phyloP scores from a whole-genome alignment of 768 basidiomycete genomes.

The Tulasnella sp. region DNA sequence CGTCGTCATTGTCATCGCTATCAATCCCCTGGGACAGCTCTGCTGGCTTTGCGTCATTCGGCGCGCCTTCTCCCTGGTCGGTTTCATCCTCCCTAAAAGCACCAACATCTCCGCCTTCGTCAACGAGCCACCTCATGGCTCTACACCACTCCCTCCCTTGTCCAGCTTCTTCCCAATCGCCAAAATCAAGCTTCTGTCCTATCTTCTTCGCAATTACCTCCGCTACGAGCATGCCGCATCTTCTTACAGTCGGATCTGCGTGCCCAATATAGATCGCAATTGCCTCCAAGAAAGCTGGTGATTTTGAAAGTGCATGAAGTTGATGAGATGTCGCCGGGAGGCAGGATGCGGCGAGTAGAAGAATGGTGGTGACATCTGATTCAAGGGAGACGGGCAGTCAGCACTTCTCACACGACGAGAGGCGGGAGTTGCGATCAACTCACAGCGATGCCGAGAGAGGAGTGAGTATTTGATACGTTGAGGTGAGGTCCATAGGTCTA shows the following conservation, averaged over 20 bases:
- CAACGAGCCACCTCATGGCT: constrained; percentile 36
- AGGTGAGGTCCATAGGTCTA: constrained; percentile 61
- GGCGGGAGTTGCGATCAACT: constrained; percentile 25
- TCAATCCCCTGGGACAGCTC: background rate
- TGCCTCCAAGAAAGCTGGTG: constrained; percentile 51
- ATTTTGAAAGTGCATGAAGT: constrained; percentile 38
- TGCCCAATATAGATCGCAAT: constrained; percentile 70
- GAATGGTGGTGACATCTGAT: constrained; percentile 59
- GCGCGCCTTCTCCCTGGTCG: constrained; percentile 41
- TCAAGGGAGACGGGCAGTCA: background rate
- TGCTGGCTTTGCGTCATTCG: constrained; percentile 10
- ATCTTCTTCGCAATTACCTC: constrained; percentile 59
- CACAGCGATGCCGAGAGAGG: constrained; percentile 64
- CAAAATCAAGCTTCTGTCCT: constrained; percentile 64
- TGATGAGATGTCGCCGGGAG: constrained; percentile 41
- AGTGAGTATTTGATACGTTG: constrained; percentile 75
- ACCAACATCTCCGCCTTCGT: background rate
- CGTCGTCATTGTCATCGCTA: background rate
- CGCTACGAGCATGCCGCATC: constrained; percentile 86
- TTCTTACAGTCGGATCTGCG: constrained; percentile 59
- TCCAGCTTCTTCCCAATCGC: constrained; percentile 70
- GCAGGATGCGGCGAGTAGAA: constrained; percentile 54
- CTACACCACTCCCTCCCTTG: constrained; percentile 55
- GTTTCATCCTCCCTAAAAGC: constrained; percentile 18
- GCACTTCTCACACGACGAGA: background rate